A percentile compares a stretch with the other conserved stretches of the same genome.
phyloP scores from a whole-genome alignment of 2,329 filamentous ascomycete genomes.

The Ceratocystis lukuohia region DNA sequence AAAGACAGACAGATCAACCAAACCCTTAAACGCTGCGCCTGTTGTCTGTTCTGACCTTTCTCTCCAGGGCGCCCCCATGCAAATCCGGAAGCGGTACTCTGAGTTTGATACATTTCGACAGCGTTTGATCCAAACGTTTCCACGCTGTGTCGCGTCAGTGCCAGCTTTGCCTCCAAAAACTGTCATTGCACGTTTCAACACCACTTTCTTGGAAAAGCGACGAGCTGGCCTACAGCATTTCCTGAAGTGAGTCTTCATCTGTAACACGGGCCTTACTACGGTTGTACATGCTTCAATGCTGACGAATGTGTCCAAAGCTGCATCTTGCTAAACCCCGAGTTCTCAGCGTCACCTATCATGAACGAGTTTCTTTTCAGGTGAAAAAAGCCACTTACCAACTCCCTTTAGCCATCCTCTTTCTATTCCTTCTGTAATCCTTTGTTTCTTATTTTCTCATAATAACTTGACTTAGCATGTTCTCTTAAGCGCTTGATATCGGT shows the following conservation, averaged over 20 bases:
- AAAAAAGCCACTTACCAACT: conserved; percentile 20
- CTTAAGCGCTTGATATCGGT: background rate
- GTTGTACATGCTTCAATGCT: background rate
- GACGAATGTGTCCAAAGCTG: conserved; percentile 42
- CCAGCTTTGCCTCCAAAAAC: conserved; percentile 87
- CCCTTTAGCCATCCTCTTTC: background rate
- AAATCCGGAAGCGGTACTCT: conserved; percentile 65
- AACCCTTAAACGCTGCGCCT: no score
- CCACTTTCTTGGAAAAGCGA: conserved; percentile 73
- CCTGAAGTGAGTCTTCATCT: conserved; percentile 53
- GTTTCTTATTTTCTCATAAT: background rate
- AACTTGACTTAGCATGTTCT: background rate
- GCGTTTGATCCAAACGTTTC: conserved; percentile 66
- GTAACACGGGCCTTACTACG: no score
- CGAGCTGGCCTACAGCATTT: conserved; percentile 80
- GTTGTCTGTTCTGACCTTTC: background rate
- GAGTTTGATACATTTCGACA: conserved; percentile 78
- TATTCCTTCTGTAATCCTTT: background rate
- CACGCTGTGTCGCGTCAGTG: conserved; percentile 69
- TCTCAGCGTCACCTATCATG: conserved; percentile 76
- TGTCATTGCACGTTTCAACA: conserved; percentile 71
- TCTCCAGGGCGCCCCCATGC: conserved; percentile 45
- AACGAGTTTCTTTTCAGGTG: conserved; percentile 76
- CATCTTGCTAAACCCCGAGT: conserved; percentile 83
- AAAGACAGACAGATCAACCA: background rate